Evolutionary conservation across 768 basidiomycete genomes (phyloP), one percentile per base, ranked within the genome.

Genomic region (Pisolithus microcarpus): DNA sequence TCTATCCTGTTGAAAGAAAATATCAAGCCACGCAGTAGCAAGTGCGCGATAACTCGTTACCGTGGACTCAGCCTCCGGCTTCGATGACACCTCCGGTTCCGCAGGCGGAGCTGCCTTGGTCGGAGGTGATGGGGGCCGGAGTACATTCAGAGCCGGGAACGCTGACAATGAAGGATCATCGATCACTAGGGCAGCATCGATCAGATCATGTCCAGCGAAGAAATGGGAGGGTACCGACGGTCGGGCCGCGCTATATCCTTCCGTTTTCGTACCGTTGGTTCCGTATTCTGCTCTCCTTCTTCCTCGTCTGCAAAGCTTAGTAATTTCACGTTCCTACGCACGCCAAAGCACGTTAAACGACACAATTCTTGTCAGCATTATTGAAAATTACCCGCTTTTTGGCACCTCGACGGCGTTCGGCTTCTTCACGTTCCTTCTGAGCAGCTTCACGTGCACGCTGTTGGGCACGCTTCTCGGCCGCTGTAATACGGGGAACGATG

Each of bases 401-500:
- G 0, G 87, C 91, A 23, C 86, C 83, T 57, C 81, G 83, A 52
- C 81, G 75, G 36, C 82, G 76, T 53, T 78, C 75, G 34, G 75
- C 78, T 56, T 90, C 87, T 59, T 91, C 90, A n/a, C 87, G 72
- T 63, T 91, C 87, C 46, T 78, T 75, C 58, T 84, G 84, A 1
- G 79, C 83, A 54, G 81, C 76, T 61, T 91, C 84, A 38, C 82
- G 78, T 2, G 94, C 95, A 49, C 78, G 77, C 54, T 85, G 85
- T 64, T 99, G 96, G 0, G 75, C 84, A 38, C 84, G 79, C 55
- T 87, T 85, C 70, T 98, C 96, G 2, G 83, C 91, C 1, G 93
- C 92, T 1, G 96, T 99, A 53, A 98, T 99, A 23, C 96, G 84
- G 5, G 95, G 95, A 36, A 93, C 79, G 56, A 98, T 96, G 62